phyloP scores from a whole-genome alignment of 139 green algal species.

The Auxenochlorella pyrenoidosa region DNA sequence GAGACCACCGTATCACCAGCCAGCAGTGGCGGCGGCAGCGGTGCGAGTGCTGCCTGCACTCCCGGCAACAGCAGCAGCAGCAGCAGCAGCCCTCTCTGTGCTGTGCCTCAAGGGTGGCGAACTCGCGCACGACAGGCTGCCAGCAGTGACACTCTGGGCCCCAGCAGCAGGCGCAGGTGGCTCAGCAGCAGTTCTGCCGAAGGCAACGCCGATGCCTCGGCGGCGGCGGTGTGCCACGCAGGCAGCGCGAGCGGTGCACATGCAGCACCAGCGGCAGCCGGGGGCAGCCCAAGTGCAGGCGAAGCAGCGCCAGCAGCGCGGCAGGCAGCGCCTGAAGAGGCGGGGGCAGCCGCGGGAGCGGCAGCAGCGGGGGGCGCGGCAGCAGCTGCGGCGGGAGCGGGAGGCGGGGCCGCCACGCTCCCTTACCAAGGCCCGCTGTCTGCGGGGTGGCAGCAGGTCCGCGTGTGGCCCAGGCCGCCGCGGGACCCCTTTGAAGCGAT shows the following conservation, averaged over 20 bases:
- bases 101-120: too few species aligned
- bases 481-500: too few species aligned
- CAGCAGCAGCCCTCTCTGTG: neutral
- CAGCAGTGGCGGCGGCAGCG: neutral
- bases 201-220: neutral
- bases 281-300: neutral
- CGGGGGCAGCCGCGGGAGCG: neutral
- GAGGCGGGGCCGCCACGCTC: neutral
- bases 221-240: neutral
- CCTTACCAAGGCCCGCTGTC: neutral
- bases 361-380: neutral
- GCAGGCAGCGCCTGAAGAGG: neutral
- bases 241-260: neutral
- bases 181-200: neutral
- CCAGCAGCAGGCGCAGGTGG: neutral
- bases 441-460: too few species aligned
- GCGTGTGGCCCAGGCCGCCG: too few species aligned
- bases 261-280: neutral
- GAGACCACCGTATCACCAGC: neutral
- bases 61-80: neutral
- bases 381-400: neutral
- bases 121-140: too few species aligned
- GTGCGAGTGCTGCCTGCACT: neutral
- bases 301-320: neutral
- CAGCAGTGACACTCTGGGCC: too few species aligned